phyloP scores from a whole-genome alignment of 495 filamentous ascomycete species.

The Penicillium manginii region DNA sequence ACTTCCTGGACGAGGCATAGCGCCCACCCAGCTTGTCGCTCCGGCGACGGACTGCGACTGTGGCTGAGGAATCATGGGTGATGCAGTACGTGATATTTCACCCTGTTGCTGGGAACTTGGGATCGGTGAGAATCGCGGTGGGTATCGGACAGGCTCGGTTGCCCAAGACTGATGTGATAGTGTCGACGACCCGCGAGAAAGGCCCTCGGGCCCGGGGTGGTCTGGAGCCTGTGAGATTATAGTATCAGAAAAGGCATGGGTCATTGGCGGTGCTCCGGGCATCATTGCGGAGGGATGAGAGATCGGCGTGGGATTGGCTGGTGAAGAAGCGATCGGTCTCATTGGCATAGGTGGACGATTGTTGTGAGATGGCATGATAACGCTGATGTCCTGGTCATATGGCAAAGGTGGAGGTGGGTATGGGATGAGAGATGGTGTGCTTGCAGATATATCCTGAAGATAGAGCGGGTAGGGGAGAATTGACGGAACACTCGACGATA shows the following conservation, averaged over 20 bases:
- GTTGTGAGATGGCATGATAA: conserved; percentile 22
- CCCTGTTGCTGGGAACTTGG: conserved; percentile 18
- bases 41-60: conserved; percentile 29
- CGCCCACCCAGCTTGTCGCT: conserved; percentile 28
- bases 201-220: conserved; percentile 28
- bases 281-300: conserved; percentile 47
- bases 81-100: conserved; percentile 8
- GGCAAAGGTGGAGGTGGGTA: conserved; percentile 30
- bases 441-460: conserved; percentile 18
- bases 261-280: conserved; percentile 38
- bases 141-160: conserved; percentile 40
- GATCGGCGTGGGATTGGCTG: conserved; percentile 5
- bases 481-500: conserved; percentile 24
- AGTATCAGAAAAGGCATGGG: conserved; percentile 11
- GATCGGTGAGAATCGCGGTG: conserved; percentile 32
- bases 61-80: conserved; percentile 10
- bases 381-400: conserved; percentile 36
- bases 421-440: conserved; percentile 20
- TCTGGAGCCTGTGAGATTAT: conserved; percentile 31
- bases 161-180: conserved; percentile 46
- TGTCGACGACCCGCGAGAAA: conserved; percentile 39
- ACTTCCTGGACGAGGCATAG: conserved; percentile 14
- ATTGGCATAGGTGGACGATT: conserved; percentile 12
- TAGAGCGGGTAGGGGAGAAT: conserved; percentile 21
- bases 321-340: neutral